Evolutionary conservation across 352 stramenopile genomes (phyloP).

Genomic region (Blastocystis sp.): DNA sequence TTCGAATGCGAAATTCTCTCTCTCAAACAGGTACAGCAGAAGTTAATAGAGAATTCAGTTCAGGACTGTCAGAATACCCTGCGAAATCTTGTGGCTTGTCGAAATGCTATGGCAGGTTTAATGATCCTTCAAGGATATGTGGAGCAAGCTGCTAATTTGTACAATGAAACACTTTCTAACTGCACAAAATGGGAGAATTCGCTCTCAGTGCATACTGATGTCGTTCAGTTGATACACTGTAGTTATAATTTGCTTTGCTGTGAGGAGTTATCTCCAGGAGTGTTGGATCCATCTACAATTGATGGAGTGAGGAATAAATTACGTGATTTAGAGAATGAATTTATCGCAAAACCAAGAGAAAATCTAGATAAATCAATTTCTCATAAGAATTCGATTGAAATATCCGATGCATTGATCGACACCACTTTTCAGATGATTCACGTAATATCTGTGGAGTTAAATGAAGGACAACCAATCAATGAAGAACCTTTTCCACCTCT

Average conservation of each 20-base stretch:
- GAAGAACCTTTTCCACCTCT: background rate
- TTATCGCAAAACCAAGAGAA: background rate
- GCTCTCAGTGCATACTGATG: background rate
- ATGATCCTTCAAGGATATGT: background rate
- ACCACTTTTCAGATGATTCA: background rate
- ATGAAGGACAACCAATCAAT: background rate
- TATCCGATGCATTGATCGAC: background rate
- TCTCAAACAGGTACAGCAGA: background rate
- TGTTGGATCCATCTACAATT: background rate
- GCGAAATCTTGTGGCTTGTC: background rate
- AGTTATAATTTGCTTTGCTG: background rate
- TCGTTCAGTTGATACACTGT: slow-evolving; percentile 25
- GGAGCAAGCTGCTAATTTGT: background rate
- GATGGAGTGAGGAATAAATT: background rate
- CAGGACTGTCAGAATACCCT: background rate
- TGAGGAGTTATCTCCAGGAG: background rate
- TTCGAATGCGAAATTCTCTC: background rate
- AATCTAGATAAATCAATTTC: background rate
- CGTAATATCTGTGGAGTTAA: background rate
- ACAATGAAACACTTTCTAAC: background rate
- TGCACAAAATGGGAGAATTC: background rate
- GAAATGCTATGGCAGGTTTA: slow-evolving; percentile 16
- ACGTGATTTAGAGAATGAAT: background rate
- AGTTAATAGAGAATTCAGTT: background rate
- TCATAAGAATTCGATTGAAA: background rate